Conservation (phyloP, 1,284 basidiomycete genomes). For the Spongiforma sp. region DNA sequence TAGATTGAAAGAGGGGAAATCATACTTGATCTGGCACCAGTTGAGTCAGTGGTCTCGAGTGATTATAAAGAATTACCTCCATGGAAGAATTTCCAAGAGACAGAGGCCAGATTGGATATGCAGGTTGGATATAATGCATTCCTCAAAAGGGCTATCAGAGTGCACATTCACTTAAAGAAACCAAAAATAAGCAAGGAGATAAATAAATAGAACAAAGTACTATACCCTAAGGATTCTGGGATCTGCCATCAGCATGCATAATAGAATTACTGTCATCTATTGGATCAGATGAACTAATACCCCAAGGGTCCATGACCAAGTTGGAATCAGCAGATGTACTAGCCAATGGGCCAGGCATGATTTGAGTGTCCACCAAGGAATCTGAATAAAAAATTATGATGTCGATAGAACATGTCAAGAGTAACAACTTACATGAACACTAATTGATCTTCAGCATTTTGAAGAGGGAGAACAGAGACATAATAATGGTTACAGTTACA, state of each 20-base stretch:
- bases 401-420: not conserved
- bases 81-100: not conserved
- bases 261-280: not conserved
- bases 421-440: not conserved
- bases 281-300: not conserved
- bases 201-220: not conserved
- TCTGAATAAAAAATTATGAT: not conserved
- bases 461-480: not conserved
- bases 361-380: not conserved
- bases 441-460: not conserved
- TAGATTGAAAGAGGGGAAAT: not conserved
- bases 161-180: not conserved
- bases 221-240: not conserved
- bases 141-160: not conserved
- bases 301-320: not conserved
- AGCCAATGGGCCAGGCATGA: not conserved
- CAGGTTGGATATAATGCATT: not conserved
- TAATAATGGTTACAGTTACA: not conserved
- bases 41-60: not conserved
- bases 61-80: not conserved
- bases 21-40: not conserved
- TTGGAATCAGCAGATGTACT: not conserved
- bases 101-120: not conserved
- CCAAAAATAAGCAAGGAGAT: not conserved
- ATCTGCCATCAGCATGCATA: not conserved